Evolutionary conservation across 2,329 filamentous ascomycete genomes (phyloP).

Genomic region (Pyricularia grisea): DNA sequence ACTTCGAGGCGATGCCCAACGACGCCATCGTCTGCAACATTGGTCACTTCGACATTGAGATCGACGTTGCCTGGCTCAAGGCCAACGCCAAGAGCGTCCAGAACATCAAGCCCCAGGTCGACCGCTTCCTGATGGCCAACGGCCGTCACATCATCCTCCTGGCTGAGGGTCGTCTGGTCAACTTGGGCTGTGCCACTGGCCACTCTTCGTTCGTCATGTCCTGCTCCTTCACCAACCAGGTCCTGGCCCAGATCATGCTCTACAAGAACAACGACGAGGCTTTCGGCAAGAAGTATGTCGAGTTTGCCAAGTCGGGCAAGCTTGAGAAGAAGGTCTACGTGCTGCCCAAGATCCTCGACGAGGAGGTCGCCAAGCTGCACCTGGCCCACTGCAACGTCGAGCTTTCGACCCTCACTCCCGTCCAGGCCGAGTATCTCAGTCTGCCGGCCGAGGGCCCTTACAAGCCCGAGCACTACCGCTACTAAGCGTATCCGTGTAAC

Average conservation of each 20-base stretch:
- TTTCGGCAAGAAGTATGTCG: slow-evolving; percentile 89
- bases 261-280: slow-evolving; percentile 85
- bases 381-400: slow-evolving; percentile 89
- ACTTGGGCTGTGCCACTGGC: slow-evolving; percentile 96
- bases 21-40: slow-evolving; percentile 99
- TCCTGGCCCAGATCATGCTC: slow-evolving; percentile 97
- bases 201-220: slow-evolving; percentile 99
- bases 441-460: slow-evolving; percentile 80
- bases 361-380: slow-evolving; percentile 95
- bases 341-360: slow-evolving; percentile 96
- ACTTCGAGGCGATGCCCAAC: slow-evolving; percentile 95
- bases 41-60: slow-evolving; percentile 99
- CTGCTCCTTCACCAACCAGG: slow-evolving; percentile 99
- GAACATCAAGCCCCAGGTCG: slow-evolving; percentile 99
- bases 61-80: slow-evolving; percentile 99
- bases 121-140: slow-evolving; percentile 90
- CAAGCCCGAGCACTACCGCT: slow-evolving; percentile 89
- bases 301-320: slow-evolving; percentile 89
- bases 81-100: slow-evolving; percentile 84
- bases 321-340: slow-evolving; percentile 90
- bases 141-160: slow-evolving; percentile 98
- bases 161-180: slow-evolving; percentile 96
- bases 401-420: slow-evolving; percentile 73
- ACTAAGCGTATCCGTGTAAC: slow-evolving; percentile 36
- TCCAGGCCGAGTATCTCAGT: slow-evolving; percentile 92